Percentiles rank a stretch among this genome's conserved stretches.
These are phyloP conservation scores for Yamadazyma siamensis DNA, from an alignment of 1,139 yeast species.

Conservation along the genomic window DNA sequence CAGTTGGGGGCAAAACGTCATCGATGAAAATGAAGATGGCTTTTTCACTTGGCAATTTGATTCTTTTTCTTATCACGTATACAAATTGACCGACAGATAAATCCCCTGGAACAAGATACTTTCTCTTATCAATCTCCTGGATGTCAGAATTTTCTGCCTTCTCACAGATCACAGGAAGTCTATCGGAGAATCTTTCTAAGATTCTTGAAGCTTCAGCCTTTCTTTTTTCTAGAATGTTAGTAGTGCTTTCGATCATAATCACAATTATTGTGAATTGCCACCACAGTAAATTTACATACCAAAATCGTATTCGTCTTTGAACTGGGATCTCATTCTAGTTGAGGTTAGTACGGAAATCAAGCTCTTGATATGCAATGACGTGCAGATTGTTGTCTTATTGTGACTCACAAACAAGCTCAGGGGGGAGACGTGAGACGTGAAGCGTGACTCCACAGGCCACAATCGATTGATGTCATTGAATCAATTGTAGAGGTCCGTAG, in stretches of 20 bases:
- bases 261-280: neutral
- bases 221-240: conserved; percentile 61
- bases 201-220: conserved; percentile 94
- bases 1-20: conserved; percentile 96
- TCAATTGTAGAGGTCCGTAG: too few species aligned
- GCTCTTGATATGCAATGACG: conserved; percentile 1
- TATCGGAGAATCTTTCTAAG: conserved; percentile 81
- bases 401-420: too few species aligned
- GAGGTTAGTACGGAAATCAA: too few species aligned
- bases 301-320: conserved; percentile 88
- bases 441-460: too few species aligned
- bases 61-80: conserved; percentile 93
- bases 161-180: conserved; percentile 97
- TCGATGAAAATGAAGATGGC: conserved; percentile 96
- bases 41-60: conserved; percentile 93
- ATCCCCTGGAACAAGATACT: conserved; percentile 94
- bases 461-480: too few species aligned
- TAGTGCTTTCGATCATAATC: conserved; percentile 16
- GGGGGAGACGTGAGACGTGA: neutral
- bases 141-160: conserved; percentile 96
- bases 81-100: conserved; percentile 97
- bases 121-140: conserved; percentile 94
- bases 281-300: conserved; percentile 17
- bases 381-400: too few species aligned
- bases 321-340: conserved; percentile 72